phyloP scores from a whole-genome alignment of 768 basidiomycete genomes.

The Austroboletus eburneus region DNA sequence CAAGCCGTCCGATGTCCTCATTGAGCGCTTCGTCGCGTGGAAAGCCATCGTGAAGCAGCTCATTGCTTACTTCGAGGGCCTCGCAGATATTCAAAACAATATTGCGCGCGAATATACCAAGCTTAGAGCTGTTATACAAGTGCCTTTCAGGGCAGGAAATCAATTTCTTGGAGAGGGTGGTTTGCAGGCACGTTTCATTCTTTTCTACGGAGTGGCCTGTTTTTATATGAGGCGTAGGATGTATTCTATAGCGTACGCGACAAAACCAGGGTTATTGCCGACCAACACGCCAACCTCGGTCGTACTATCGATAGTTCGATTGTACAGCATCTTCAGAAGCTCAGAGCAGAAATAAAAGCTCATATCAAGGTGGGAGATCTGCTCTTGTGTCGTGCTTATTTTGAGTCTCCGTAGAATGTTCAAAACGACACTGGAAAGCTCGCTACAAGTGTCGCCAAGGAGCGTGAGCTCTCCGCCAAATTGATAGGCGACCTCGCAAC shows the following conservation, averaged over 20 bases:
- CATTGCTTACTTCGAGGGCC: constrained; percentile 75
- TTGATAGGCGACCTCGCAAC: constrained; percentile 84
- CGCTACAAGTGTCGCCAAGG: constrained; percentile 86
- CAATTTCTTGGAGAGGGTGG: constrained; percentile 99
- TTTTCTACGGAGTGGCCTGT: background rate
- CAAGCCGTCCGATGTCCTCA: constrained; percentile 91
- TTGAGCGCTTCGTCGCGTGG: constrained; percentile 92
- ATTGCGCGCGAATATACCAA: constrained; percentile 90
- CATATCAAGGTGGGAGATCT: constrained; percentile 73
- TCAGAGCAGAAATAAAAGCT: constrained; percentile 93
- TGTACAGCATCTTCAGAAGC: constrained; percentile 95
- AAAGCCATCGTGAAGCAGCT: constrained; percentile 96
- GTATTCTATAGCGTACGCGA: constrained; percentile 91
- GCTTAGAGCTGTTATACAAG: constrained; percentile 93
- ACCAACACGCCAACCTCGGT: constrained; percentile 94
- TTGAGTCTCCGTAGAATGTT: constrained; percentile 55
- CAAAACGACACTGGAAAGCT: constrained; percentile 96
- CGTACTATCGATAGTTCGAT: constrained; percentile 96
- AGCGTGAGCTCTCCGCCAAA: constrained; percentile 79
- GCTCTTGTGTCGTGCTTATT: background rate
- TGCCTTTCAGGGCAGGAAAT: constrained; percentile 92
- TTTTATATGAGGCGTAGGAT: constrained; percentile 47
- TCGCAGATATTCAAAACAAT: constrained; percentile 85
- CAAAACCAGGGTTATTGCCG: constrained; percentile 89
- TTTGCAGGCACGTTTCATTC: constrained; percentile 55